phyloP scores from a whole-genome alignment of 257 asterid species.

The Thymus mandschuricus region DNA sequence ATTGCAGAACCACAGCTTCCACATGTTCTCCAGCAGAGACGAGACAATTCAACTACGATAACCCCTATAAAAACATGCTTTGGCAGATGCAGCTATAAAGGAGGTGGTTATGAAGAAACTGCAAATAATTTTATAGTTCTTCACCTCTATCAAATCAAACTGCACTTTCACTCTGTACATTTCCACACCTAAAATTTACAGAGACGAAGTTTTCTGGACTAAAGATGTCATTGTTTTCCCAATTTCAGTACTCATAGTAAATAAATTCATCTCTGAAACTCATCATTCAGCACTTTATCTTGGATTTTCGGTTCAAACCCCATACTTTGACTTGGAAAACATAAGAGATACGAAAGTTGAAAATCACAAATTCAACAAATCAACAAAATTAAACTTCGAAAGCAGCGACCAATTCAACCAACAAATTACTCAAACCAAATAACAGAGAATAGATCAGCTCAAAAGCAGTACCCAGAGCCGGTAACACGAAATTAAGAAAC shows the following conservation, averaged over 20 bases:
- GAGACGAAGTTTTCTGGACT: not conserved
- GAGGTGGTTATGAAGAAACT: not conserved
- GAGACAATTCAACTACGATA: not conserved
- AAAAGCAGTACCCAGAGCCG: conserved; percentile 35
- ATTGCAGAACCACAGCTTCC: not conserved
- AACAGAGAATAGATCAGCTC: conserved; percentile 2
- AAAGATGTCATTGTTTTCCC: not conserved
- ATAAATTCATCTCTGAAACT: not conserved
- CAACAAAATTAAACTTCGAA: not conserved
- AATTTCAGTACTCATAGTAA: not conserved
- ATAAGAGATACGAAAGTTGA: conserved; percentile 14
- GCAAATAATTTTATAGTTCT: not conserved
- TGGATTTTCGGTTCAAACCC: not conserved
- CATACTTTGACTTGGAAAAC: not conserved
- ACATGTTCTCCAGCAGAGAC: not conserved
- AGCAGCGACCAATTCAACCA: not conserved
- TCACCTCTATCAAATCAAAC: not conserved
- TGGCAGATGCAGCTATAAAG: not conserved
- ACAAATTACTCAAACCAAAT: not conserved
- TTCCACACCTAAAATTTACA: not conserved
- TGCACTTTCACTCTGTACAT: not conserved
- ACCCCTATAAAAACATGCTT: not conserved
- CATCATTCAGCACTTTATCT: not conserved
- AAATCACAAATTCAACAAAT: not conserved
- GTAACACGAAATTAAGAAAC: conserved; percentile 14